A percentile compares a stretch with the other conserved stretches of the same genome.
These are phyloP conservation scores for Pulveroboletus sp. DNA, from an alignment of 768 basidiomycete species.

Conservation along the genomic window DNA sequence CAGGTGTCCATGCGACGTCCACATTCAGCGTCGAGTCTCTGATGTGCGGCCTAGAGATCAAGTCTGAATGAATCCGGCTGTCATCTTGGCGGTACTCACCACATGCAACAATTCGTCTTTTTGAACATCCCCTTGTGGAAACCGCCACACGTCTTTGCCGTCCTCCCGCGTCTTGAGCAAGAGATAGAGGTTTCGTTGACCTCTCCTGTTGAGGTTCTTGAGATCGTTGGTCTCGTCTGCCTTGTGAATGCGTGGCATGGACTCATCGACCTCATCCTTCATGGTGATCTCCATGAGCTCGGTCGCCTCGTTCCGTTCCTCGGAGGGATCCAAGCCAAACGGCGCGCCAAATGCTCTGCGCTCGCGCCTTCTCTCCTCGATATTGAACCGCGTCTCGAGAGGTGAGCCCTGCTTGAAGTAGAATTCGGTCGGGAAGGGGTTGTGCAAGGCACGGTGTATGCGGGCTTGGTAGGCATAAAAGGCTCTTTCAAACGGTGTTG, in stretches of 20 bases:
- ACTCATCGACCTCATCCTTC: conserved; percentile 55
- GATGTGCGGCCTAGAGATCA: conserved; percentile 58
- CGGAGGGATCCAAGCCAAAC: conserved; percentile 43
- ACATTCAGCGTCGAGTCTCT: conserved; percentile 65
- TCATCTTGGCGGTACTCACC: conserved; percentile 36
- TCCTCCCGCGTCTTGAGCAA: conserved; percentile 50
- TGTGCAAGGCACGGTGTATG: conserved; percentile 78
- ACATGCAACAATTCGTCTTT: conserved; percentile 73
- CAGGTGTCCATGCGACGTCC: conserved; percentile 88
- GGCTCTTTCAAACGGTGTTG: conserved; percentile 68
- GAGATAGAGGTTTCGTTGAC: conserved; percentile 87
- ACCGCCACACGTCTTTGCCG: conserved; percentile 65
- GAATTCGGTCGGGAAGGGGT: conserved; percentile 84
- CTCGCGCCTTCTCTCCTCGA: conserved; percentile 72
- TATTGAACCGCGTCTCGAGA: conserved; percentile 72
- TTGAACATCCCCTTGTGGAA: conserved; percentile 65
- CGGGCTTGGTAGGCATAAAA: conserved; percentile 83
- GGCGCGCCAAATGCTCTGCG: conserved; percentile 64
- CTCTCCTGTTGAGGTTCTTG: conserved; percentile 74
- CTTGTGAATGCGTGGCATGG: conserved; percentile 56
- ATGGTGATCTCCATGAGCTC: conserved; percentile 56
- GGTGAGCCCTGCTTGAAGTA: conserved; percentile 92
- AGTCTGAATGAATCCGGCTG: background rate
- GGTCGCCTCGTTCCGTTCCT: conserved; percentile 42
- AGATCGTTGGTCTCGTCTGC: conserved; percentile 58